Conservation (phyloP, 2,329 filamentous ascomycete species). For the Clonostachys solani region DNA sequence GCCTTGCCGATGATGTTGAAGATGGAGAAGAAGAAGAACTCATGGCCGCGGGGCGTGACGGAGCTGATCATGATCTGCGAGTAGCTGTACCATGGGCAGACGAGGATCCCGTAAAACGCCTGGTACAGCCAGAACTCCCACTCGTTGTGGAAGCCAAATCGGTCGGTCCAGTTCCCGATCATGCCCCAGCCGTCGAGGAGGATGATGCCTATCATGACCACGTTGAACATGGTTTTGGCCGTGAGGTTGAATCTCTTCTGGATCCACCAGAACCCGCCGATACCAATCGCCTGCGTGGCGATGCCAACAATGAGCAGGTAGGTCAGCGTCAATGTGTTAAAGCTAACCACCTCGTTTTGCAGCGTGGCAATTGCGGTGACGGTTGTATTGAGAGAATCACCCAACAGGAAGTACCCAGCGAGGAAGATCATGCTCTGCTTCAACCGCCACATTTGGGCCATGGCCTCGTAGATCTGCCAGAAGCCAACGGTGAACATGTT, state of each 20-base stretch:
- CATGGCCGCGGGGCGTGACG: constrained; percentile 63
- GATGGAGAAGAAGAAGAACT: constrained; percentile 66
- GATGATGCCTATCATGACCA: constrained; percentile 56
- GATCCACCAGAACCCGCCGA: constrained; percentile 56
- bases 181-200: constrained; percentile 48
- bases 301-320: constrained; percentile 66
- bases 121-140: constrained; percentile 43
- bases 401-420: constrained; percentile 63
- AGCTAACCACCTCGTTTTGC: constrained; percentile 61
- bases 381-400: constrained; percentile 67
- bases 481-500: constrained; percentile 55
- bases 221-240: constrained; percentile 67
- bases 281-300: constrained; percentile 56
- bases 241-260: constrained; percentile 55
- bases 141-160: constrained; percentile 36
- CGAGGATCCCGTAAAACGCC: constrained; percentile 59
- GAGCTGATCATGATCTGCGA: constrained; percentile 69
- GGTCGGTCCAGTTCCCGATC: constrained; percentile 39
- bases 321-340: constrained; percentile 60
- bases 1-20: constrained; percentile 69
- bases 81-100: constrained; percentile 69
- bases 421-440: constrained; percentile 65
- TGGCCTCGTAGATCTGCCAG: constrained; percentile 55
- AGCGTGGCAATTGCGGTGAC: constrained; percentile 63
- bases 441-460: constrained; percentile 57